Base-by-base conservation (phyloP, 768 basidiomycete species). In the Phlebiopsis gigantea region DNA sequence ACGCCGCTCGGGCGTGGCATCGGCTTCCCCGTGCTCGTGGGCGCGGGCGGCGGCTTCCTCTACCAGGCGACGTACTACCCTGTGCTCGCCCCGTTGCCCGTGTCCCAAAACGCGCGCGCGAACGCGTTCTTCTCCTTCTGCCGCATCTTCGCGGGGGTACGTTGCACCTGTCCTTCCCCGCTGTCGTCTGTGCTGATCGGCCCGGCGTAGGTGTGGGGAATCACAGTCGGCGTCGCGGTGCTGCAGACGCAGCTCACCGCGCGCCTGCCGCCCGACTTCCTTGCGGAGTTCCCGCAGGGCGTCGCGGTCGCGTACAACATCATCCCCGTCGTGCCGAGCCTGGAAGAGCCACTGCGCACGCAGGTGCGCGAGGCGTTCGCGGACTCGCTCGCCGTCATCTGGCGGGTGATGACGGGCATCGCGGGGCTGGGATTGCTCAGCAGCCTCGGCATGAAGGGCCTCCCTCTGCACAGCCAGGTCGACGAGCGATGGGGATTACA, bases 171-270 rank as follows among this genome's bases (percentile, higher is more conserved):
- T 26, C 28, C 3, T 48, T 28, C 28, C 12, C 5, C 47, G 9
- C 25, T 28, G 3, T 48, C n/a, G n/a, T n/a, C n/a, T n/a, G n/a
- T n/a, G n/a, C n/a, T n/a, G n/a, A n/a, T n/a, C n/a, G n/a, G n/a
- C n/a, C n/a, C n/a, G n/a, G 19, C 52, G 0, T 63, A 72, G 60
- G 65, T 65, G 3, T 66, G 70, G 56, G 71, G 72, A 2, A 66
- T 74, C 46, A 57, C 64, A 4, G 62, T 73, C 46, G 71, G 69
- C 3, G 59, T 63, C 15, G 66, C 67, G 0, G 57, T 72, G 39
- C 63, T 74, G 6, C 66, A 69, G 53, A 73, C 72, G 61, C 41
- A 68, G 47, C 70, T 75, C 34, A 59, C 48, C 4, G 53, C 49
- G 28, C 46, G 46, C 0, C 63, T 73, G 0, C 73, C 73, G 1